Conservation (phyloP, 306 rosid species). For the Bauhinia variegata region DNA sequence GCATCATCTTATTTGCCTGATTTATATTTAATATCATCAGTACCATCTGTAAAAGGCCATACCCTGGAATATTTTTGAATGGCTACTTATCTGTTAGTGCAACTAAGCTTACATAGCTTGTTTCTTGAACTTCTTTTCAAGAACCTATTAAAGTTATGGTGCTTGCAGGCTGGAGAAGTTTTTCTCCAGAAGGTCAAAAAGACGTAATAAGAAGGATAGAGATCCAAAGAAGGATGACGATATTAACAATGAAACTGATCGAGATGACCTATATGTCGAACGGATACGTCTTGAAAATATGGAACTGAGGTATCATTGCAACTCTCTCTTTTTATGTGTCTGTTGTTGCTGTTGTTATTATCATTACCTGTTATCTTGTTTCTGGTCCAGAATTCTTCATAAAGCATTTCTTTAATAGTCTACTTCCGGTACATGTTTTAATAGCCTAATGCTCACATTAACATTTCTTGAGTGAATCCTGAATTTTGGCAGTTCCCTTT, state of each 20-base stretch:
- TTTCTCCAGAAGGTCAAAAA: conserved; percentile 53
- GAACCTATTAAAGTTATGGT: conserved; percentile 30
- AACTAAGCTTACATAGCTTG: not conserved
- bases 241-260: conserved; percentile 45
- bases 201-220: conserved; percentile 46
- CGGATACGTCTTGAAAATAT: conserved; percentile 85
- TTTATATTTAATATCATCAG: not conserved
- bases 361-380: conserved; percentile 10
- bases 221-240: conserved; percentile 61
- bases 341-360: conserved; percentile 13
- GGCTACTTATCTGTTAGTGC: conserved; percentile 22
- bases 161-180: conserved; percentile 72
- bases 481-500: conserved; percentile 17
- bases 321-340: conserved; percentile 6
- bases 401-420: conserved; percentile 3
- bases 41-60: conserved; percentile 17
- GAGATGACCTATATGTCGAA: conserved; percentile 64
- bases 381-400: conserved; percentile 4
- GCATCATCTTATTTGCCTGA: conserved; percentile 31
- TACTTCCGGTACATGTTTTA: conserved; percentile 18
- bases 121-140: conserved; percentile 14
- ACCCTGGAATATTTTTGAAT: not conserved
- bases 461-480: not conserved
- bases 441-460: not conserved
- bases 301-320: conserved; percentile 87